Percentiles rank a stretch among this genome's conserved stretches.
Evolutionary conservation across 1,139 yeast species (phyloP).

Genomic region (Diutina sp.): DNA sequence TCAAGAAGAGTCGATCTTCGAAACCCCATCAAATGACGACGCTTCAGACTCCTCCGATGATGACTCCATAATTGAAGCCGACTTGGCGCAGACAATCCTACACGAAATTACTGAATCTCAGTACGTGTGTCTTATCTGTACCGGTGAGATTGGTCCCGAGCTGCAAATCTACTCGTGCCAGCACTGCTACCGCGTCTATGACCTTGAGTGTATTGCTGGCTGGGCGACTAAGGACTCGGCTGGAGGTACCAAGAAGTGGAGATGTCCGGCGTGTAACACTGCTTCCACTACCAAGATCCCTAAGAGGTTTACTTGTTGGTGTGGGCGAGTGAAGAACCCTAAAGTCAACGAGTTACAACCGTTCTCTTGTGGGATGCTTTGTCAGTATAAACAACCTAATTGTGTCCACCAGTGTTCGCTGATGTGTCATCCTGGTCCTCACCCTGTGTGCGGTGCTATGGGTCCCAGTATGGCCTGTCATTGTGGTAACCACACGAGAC

Average conservation of each 20-base stretch:
- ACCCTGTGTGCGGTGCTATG: slow-evolving; percentile 67
- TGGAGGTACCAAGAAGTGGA: slow-evolving; percentile 48
- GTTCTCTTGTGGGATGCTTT: slow-evolving; percentile 83
- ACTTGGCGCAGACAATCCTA: slow-evolving; percentile 11
- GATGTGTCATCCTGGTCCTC: slow-evolving; percentile 86
- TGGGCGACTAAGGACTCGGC: slow-evolving; percentile 69
- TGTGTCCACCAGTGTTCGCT: slow-evolving; percentile 71
- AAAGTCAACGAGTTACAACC: slow-evolving; percentile 48
- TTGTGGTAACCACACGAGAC: slow-evolving; percentile 61
- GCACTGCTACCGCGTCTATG: slow-evolving; percentile 67
- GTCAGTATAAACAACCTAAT: slow-evolving; percentile 38
- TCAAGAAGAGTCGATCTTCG: background rate
- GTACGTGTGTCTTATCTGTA: slow-evolving; percentile 73
- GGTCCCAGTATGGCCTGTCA: slow-evolving; percentile 59
- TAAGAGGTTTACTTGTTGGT: slow-evolving; percentile 71
- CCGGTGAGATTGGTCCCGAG: slow-evolving; percentile 60
- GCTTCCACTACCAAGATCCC: slow-evolving; percentile 38
- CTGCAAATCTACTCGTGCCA: slow-evolving; percentile 67
- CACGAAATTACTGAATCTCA: slow-evolving; percentile 53
- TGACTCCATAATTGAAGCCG: background rate
- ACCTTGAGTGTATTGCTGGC: slow-evolving; percentile 63
- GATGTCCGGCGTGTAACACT: slow-evolving; percentile 78
- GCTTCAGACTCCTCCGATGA: background rate
- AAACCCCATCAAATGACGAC: background rate
- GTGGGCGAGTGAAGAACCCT: slow-evolving; percentile 69